Base-by-base conservation (phyloP, 352 stramenopile genomes). In the Detonula confervacea region DNA sequence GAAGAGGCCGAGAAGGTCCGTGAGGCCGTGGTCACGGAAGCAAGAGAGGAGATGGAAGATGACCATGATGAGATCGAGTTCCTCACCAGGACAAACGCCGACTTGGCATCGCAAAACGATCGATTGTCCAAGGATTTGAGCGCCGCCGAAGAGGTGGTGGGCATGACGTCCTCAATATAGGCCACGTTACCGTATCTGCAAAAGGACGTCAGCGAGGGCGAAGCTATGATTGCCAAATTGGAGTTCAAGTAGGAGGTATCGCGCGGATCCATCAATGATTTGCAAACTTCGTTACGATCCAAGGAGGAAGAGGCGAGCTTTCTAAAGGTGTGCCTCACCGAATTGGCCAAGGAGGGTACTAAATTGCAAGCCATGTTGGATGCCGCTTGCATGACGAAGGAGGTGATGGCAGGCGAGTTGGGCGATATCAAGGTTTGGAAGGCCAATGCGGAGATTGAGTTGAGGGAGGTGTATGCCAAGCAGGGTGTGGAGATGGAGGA, bases 331-430 rank as follows among this genome's bases (percentile, higher is more conserved):
- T 12, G 42, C n/a, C 59, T 67, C 11, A 22, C 14, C 14, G 18
- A 30, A 24, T 20, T 27, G 61, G 24, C 27, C 12, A 35, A 29
- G 11, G n/a, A 55, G 42, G 33, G 24, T 29, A 12, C 24, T 8
- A 69, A 25, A 20, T 59, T 69, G 33, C 39, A 59, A 11, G 27
- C 42, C 1, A 27, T 2, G 30, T 20, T 69, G 2, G 30, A 59
- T 33, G 44, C 42, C 8, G 14, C 61, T 9, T 49, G 47, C 37
- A 18, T 55, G 29, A 47, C 60, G 27, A 68, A 55, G 20, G 60
- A 68, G 12, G 24, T 55, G 3, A 69, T 69, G 42, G 39, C 44
- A 16, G 59, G 11, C 12, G 61, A 69, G n/a, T 14, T 69, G 39
- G 29, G 7, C 3, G 39, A 57, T 18, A 22, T 57, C 2, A 59